Conservation (phyloP, 306 rosid genomes). For the Vicia faba region DNA sequence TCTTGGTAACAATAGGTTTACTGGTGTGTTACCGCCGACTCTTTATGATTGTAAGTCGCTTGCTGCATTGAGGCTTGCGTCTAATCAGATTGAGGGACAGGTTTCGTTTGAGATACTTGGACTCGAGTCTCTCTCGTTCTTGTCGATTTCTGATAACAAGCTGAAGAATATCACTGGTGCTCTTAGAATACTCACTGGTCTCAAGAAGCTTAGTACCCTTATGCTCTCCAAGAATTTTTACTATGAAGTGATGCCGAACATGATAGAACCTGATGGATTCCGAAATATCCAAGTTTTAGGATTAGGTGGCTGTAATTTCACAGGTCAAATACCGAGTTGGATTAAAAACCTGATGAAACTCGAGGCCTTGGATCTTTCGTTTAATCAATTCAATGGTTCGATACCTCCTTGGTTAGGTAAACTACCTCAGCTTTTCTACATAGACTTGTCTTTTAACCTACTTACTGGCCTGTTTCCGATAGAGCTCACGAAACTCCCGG, state of each 20-base stretch:
- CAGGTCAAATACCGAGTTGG: conserved; percentile 83
- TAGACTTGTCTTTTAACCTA: conserved; percentile 68
- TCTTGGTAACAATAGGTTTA: conserved; percentile 74
- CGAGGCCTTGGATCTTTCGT: conserved; percentile 78
- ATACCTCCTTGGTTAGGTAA: conserved; percentile 75
- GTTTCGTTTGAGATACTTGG: conserved; percentile 57
- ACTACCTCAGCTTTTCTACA: conserved; percentile 74
- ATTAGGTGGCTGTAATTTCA: conserved; percentile 73
- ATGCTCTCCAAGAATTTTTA: conserved; percentile 56
- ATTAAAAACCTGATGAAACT: conserved; percentile 59
- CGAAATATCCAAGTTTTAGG: conserved; percentile 68
- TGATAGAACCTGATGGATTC: conserved; percentile 58
- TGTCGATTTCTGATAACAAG: conserved; percentile 69
- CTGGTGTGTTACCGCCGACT: conserved; percentile 67
- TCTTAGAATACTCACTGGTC: conserved; percentile 58
- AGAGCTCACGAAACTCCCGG: conserved; percentile 58
- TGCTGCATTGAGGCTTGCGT: conserved; percentile 72
- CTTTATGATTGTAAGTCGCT: conserved; percentile 81
- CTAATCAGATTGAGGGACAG: conserved; percentile 66
- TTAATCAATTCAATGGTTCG: conserved; percentile 58
- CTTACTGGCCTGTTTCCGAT: conserved; percentile 66
- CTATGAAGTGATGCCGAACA: conserved; percentile 58
- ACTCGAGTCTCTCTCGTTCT: conserved; percentile 66
- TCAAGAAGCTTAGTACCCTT: conserved; percentile 70
- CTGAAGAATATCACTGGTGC: conserved; percentile 67